These are phyloP conservation scores for Marasmius tenuissimus DNA, from an alignment of 1,284 basidiomycete genomes.

Conservation along the genomic window DNA sequence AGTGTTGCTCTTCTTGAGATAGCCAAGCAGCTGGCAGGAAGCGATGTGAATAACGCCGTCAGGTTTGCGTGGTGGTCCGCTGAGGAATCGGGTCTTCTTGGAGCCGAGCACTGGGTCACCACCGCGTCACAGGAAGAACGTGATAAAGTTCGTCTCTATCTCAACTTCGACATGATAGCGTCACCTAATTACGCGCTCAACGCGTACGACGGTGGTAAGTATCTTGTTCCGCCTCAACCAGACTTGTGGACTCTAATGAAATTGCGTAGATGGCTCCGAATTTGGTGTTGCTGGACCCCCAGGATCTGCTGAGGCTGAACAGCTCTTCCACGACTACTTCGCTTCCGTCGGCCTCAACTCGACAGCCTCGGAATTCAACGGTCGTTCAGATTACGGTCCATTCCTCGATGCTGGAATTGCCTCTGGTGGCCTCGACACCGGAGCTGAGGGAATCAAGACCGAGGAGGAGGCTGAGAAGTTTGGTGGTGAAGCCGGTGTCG, in stretches of 20 bases:
- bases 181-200: conserved; percentile 25
- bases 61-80: conserved; percentile 27
- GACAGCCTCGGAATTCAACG: conserved; percentile 16
- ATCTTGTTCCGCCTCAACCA: background rate
- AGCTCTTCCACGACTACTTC: conserved; percentile 21
- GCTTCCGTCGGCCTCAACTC: conserved; percentile 15
- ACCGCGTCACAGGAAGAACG: conserved; percentile 20
- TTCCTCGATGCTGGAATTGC: conserved; percentile 25
- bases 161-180: conserved; percentile 30
- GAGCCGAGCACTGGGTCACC: conserved; percentile 11
- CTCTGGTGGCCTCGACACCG: conserved; percentile 25
- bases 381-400: conserved; percentile 25
- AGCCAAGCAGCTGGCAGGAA: conserved; percentile 12
- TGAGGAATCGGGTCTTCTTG: conserved; percentile 25
- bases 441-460: conserved; percentile 12
- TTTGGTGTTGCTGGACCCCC: conserved; percentile 23
- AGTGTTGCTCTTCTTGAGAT: conserved; percentile 16
- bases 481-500: conserved; percentile 8
- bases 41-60: conserved; percentile 17
- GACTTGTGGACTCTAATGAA: background rate
- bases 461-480: background rate
- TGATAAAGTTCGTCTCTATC: conserved; percentile 23
- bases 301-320: conserved; percentile 24
- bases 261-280: conserved; percentile 18
- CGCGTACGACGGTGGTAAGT: conserved; percentile 19